Evolutionary conservation across 495 filamentous ascomycete species (phyloP), one percentile per base, ranked within the genome.

Genomic region (Terfezia claveryi): DNA sequence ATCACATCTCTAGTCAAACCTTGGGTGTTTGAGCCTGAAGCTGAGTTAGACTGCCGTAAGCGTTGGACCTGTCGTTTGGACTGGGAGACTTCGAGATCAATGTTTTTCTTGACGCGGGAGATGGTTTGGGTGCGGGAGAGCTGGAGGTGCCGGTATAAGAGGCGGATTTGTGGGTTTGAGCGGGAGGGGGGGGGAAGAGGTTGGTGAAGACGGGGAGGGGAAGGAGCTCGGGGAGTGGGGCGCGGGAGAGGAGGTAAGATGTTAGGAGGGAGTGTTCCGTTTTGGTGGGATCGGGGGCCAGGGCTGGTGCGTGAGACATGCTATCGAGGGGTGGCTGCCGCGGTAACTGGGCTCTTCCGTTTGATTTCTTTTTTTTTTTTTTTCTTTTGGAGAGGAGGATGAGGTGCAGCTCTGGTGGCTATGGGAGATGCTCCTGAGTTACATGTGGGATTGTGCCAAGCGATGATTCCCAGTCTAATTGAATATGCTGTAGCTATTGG

Each of bases 81-180:
- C 41, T 46, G 41, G 41, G 4, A 75, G 23, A 77, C 70, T 67
- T 94, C 82, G 8, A 68, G 65, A 38, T 76, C 74, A 59, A 94
- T 85, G 55, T 80, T 81, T 41, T 71, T 72, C 53, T 77, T 73
- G 23, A 92, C 78, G 11, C 69, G 67, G 59, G 87, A 80, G 57
- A 82, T 76, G 44, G 83, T 71, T 49, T 78, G 73, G 55, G 80
- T 77, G 16, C 86, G 76, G 56, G 81, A 74, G 50, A 78, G 73
- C 60, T 88, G 81, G 11, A 92, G 71, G 66, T 89, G 83, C 10
- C 81, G 76, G 61, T 91, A 94, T n/a, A 94, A 70, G 4, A 72
- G 70, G 55, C 76, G 75, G 56, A 92, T 75, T 56, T 84, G 80
- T 0, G 85, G 80, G 46, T 84, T 82, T 37, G 73, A 70, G 54